phyloP scores from a whole-genome alignment of 106 monocot genomes.

The Amphibolis antarctica region DNA sequence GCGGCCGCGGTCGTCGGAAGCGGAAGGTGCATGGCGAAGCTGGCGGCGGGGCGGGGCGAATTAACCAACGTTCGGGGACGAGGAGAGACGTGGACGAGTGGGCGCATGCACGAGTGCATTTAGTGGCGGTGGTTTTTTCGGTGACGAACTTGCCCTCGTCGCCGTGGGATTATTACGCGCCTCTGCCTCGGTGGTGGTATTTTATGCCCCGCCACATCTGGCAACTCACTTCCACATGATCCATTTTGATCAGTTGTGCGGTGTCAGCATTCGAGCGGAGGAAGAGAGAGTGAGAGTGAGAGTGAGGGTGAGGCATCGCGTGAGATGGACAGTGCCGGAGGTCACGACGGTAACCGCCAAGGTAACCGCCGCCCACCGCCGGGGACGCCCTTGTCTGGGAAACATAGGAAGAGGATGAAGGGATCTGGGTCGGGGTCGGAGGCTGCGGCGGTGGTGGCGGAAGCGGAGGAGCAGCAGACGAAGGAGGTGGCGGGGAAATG shows the following conservation, averaged over 20 bases:
- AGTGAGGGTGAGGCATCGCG: background rate
- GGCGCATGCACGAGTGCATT: constrained; percentile 5
- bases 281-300: background rate
- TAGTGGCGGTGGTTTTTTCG: background rate
- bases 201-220: no score
- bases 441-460: background rate
- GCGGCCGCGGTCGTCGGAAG: no score
- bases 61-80: background rate
- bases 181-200: background rate
- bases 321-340: background rate
- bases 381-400: background rate
- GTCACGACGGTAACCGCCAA: background rate
- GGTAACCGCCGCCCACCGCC: background rate
- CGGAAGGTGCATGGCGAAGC: no score
- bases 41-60: background rate
- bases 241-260: background rate
- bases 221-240: background rate
- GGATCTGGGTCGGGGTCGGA: background rate
- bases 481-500: constrained; percentile 16
- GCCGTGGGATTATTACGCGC: background rate
- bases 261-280: no score
- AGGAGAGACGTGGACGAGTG: background rate
- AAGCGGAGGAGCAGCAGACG: background rate
- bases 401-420: constrained; percentile 3
- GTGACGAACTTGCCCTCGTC: background rate